Evolutionary conservation across 495 filamentous ascomycete species (phyloP), one percentile per base, ranked within the genome.

Genomic region (Cercophora samala): DNA sequence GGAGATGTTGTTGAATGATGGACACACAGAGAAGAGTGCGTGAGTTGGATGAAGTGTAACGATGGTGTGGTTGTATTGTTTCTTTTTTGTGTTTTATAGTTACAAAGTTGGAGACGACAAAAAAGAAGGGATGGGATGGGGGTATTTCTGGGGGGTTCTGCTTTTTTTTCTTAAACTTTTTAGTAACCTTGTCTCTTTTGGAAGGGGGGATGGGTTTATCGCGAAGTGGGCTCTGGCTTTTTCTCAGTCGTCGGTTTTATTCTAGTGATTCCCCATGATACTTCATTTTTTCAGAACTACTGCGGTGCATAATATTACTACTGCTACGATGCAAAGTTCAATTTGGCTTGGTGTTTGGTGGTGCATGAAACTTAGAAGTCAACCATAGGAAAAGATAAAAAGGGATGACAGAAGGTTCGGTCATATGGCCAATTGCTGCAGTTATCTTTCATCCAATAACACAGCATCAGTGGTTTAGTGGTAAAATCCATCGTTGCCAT

Each of bases 1-100:
- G 68, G 96, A 98, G 78, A 84, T 99, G 85, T 76, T 97, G 72
- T 84, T 97, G 68, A 99, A 99, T 77, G 92, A 96, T 74, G 93
- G 92, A n/a, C 90, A 93, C 76, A 89, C 87, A 76, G 93, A 97
- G 77, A 90, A 84, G 70, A 11, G 15, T 11, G 37, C 37, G 37
- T 46, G 37, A 46, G 37, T 46, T 46, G 37, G 37, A 46, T 46
- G 8, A 46, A 46, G 37, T 46, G 37, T 46, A 46, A 46, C 13
- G 37, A 46, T 46, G 8, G 37, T 46, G 37, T 17, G 37, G 37
- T 18, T 46, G 37, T 46, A 17, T 46, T 46, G 15, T 46, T 46
- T 46, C 15, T 17, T 46, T 11, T 46, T 46, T 18, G 8, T 46
- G 37, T 11, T 46, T 46, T 46, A 17, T 9, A 46, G 37, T 46